A percentile compares a stretch with the other conserved stretches of the same genome.
Evolutionary conservation across 139 green algal genomes (phyloP).

Genomic region (Astrephomene gubernaculifera): DNA sequence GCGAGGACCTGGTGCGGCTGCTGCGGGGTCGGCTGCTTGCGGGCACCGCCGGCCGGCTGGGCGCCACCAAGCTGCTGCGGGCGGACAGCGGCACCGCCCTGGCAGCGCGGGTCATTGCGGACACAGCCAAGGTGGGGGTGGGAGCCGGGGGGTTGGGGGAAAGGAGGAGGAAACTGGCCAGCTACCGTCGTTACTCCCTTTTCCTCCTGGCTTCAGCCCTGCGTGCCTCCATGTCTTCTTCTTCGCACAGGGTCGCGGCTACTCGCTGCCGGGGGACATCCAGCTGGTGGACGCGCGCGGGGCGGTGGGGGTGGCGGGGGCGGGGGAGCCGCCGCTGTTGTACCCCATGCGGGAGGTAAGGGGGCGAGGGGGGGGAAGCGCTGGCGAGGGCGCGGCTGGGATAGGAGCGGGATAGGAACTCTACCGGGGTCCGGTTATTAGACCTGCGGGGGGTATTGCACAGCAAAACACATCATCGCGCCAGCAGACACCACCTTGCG

Average conservation of each 20-base stretch:
- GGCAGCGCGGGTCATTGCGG: constrained; percentile 66
- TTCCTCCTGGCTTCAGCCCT: too few species aligned
- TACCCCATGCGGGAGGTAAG: constrained; percentile 48
- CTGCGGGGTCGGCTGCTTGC: constrained; percentile 72
- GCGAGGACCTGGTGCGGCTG: constrained; percentile 72
- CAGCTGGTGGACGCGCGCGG: constrained; percentile 69
- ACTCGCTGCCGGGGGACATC: constrained; percentile 68
- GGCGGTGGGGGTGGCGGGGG: not conserved
- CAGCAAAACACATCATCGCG: too few species aligned
- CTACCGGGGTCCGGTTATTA: too few species aligned
- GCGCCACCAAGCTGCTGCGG: constrained; percentile 66
- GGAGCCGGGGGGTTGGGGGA: not conserved
- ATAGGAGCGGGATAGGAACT: too few species aligned
- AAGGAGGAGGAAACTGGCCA: not conserved
- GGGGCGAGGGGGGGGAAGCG: too few species aligned
- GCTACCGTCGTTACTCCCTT: not conserved
- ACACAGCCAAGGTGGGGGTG: constrained; percentile 68
- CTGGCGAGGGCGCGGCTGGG: too few species aligned
- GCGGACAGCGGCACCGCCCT: constrained; percentile 67
- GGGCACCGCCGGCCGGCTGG: constrained; percentile 39
- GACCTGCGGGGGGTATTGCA: too few species aligned
- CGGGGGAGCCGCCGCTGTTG: constrained; percentile 28
- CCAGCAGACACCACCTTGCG: too few species aligned
- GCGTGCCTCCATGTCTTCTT: not conserved
- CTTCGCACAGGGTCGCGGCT: constrained; percentile 68